Evolutionary conservation across 805 yeast genomes (phyloP).

Genomic region (Cyberlindnera maclurae): DNA sequence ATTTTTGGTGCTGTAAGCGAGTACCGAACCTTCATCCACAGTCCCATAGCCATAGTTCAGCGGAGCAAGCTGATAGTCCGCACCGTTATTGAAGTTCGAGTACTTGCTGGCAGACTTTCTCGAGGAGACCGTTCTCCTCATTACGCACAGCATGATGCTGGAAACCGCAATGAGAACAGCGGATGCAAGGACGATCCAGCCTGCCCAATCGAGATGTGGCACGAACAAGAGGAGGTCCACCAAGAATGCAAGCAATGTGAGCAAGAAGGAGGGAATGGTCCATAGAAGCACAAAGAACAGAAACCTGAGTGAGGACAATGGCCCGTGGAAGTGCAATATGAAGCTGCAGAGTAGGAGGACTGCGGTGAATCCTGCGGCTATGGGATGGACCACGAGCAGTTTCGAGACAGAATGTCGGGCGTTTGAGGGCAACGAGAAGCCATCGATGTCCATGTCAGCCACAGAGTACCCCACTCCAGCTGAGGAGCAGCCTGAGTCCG

Average conservation of each 20-base stretch:
- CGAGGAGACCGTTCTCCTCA: conserved; percentile 55
- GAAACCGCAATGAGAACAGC: conserved; percentile 57
- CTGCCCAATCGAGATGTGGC: conserved; percentile 70
- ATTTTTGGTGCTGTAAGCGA: conserved; percentile 2
- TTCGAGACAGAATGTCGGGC: conserved; percentile 54
- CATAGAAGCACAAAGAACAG: conserved; percentile 48
- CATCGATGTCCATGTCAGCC: conserved; percentile 28
- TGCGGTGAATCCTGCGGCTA: conserved; percentile 49
- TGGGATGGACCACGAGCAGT: conserved; percentile 59
- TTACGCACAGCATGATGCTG: conserved; percentile 61
- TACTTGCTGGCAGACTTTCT: conserved; percentile 17
- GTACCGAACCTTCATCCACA: conserved; percentile 19
- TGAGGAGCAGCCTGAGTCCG: conserved; percentile 30
- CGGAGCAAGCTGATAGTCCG: conserved; percentile 21
- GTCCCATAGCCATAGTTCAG: conserved; percentile 22
- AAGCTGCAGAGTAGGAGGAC: conserved; percentile 36
- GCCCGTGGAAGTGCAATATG: conserved; percentile 31
- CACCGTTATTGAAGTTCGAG: conserved; percentile 9
- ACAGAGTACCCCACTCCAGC: conserved; percentile 38
- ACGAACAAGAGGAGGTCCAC: conserved; percentile 77
- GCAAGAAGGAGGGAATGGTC: conserved; percentile 61
- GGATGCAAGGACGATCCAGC: conserved; percentile 75
- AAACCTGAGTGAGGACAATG: conserved; percentile 31
- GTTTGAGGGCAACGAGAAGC: conserved; percentile 48
- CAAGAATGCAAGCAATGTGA: conserved; percentile 65